phyloP scores from a whole-genome alignment of 345 rosid genomes.

The Bruguiera parviflora region DNA sequence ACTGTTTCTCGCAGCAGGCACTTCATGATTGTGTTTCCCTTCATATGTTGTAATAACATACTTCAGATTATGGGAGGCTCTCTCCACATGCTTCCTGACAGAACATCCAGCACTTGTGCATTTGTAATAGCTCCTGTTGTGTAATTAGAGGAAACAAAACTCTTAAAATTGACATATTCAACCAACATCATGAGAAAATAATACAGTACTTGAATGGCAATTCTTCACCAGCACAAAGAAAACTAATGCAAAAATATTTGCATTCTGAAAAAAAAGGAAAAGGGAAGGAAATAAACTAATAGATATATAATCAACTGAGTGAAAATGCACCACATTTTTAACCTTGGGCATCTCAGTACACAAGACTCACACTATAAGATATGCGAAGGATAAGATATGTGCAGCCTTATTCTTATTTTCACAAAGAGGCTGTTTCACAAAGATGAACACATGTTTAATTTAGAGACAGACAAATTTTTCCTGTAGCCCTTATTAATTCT shows the following conservation, averaged over 20 bases:
- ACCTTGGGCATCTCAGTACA: no score
- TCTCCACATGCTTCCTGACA: conserved; percentile 71
- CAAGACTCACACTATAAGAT: no score
- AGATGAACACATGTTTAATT: no score
- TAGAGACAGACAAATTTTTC: no score
- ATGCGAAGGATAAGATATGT: no score
- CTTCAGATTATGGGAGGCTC: conserved; percentile 59
- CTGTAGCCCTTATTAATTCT: no score
- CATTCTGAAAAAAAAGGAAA: no score
- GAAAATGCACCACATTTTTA: no score
- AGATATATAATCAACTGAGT: no score
- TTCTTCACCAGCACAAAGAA: background rate
- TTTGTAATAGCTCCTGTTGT: conserved; percentile 64
- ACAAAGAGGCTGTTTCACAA: no score
- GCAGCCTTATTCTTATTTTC: no score
- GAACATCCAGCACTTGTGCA: conserved; percentile 60
- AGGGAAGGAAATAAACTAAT: no score
- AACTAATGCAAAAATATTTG: background rate
- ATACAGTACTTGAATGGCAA: background rate
- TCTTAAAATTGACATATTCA: background rate
- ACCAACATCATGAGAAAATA: background rate
- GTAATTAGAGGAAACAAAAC: background rate
- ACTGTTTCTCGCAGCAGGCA: conserved; percentile 78
- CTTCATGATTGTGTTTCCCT: conserved; percentile 70
- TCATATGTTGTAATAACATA: conserved; percentile 57